Base-by-base conservation (phyloP, 2,329 filamentous ascomycete genomes). In the Phaeosphaeria sp. region DNA sequence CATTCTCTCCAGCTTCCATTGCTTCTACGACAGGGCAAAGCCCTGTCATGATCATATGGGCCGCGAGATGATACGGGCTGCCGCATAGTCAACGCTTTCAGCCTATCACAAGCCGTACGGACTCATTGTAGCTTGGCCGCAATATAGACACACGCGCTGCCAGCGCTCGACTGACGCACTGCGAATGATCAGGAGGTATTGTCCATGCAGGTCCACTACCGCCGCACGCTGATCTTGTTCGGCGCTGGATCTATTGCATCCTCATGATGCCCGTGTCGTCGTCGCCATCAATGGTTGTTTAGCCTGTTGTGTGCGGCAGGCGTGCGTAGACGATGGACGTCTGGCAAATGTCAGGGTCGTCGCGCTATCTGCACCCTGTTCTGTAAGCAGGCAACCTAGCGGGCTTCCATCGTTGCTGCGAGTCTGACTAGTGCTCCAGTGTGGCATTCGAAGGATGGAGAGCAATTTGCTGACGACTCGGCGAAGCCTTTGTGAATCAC, bases 171-270 rank as follows among this genome's bases (percentile, higher is more conserved):
- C 43, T 57, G 58, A 59, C 52, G 56, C 56, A 59, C 58, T 56
- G 60, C 47, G 60, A 59, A 55, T 63, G 58, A 56, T 63, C 62
- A 67, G 57, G 58, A 67, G 66, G 62, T 59, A 50, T 57, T 57
- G 57, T 57, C 64, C 56, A 68, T 75, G 73, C 73, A 74, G 71
- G 71, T 72, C 69, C 71, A 67, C 50, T 55, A 56, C 55, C 53
- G 57, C 58, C 55, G 60, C 59, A 63, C 50, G 66, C 59, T 66
- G 60, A 71, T 66, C 56, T 49, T 55, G 13, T 50, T 62, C 52
- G 48, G 54, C 52, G 58, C 50, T 65, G 52, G 63, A 60, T 58
- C 60, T 60, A 63, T 60, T 47, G 52, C 55, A 44, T 58, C 53
- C 67, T 62, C 54, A 51, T 57, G 46, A 51, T 49, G 51, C 50